Percentiles rank a stretch among this genome's conserved stretches.
Conservation (phyloP, 164 flowering plant genomes). For the Piper longum region DNA sequence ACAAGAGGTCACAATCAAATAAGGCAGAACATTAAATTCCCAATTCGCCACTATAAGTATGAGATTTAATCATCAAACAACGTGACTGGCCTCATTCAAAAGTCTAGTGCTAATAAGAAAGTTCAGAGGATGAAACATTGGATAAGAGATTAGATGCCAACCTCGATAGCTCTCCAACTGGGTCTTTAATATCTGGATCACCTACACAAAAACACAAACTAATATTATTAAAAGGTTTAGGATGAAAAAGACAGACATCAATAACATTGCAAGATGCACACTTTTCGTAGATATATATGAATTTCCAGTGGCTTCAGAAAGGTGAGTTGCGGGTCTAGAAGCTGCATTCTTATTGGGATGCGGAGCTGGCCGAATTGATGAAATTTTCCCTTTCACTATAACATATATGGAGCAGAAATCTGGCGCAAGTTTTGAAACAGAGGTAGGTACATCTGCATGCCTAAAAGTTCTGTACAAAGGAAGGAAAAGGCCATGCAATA, state of each 20-base stretch:
- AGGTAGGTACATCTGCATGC: conserved; percentile 14
- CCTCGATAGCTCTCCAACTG: background rate
- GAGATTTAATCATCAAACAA: too few species aligned
- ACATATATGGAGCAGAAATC: conserved; percentile 13
- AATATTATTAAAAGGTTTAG: too few species aligned
- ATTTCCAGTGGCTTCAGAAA: background rate
- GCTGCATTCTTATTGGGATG: background rate
- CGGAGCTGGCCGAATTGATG: conserved; percentile 6
- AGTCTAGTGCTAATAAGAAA: too few species aligned
- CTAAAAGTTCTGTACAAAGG: conserved; percentile 10
- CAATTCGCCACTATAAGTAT: too few species aligned
- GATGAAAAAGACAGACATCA: background rate
- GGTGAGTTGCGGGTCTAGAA: background rate
- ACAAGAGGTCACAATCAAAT: too few species aligned
- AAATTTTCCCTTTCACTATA: conserved; percentile 13
- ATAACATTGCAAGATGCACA: background rate
- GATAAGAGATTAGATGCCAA: background rate
- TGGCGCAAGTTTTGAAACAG: conserved; percentile 11
- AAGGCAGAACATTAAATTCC: too few species aligned
- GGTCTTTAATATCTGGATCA: conserved; percentile 1
- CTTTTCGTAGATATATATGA: conserved; percentile 7
- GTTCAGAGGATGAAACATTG: background rate
- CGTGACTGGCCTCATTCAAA: too few species aligned
- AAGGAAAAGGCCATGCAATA: background rate
- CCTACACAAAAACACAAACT: conserved; percentile 1